Percentiles rank a stretch among this genome's conserved stretches.
phyloP scores from a whole-genome alignment of 2,329 filamentous ascomycete species.

The Oidium heveae region DNA sequence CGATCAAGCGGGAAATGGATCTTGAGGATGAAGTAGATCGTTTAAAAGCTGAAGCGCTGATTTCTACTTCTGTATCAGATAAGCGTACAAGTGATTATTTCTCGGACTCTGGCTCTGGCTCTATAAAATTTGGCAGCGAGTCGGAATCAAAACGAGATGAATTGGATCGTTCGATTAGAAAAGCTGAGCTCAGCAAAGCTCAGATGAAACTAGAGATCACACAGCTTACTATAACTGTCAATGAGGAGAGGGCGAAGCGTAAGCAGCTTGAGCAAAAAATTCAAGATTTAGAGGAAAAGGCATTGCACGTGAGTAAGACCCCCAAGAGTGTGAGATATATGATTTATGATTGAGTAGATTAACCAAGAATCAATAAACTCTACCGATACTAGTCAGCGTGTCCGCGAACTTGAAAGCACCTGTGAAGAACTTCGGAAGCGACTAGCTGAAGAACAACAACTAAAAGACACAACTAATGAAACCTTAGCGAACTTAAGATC shows the following conservation, averaged over 20 bases:
- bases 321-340: too few species aligned
- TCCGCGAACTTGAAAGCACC: slow-evolving; percentile 54
- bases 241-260: slow-evolving; percentile 59
- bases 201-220: slow-evolving; percentile 65
- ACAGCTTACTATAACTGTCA: slow-evolving; percentile 62
- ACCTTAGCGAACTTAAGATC: slow-evolving; percentile 59
- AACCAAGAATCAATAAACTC: slow-evolving; percentile 23
- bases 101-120: slow-evolving; percentile 82
- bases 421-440: slow-evolving; percentile 66
- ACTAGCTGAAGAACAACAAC: slow-evolving; percentile 59
- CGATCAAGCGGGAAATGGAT: slow-evolving; percentile 88
- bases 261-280: slow-evolving; percentile 64
- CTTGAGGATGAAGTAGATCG: slow-evolving; percentile 82
- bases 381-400: slow-evolving; percentile 29
- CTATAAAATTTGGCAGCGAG: slow-evolving; percentile 37
- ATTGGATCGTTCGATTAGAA: slow-evolving; percentile 57
- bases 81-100: slow-evolving; percentile 91
- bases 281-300: slow-evolving; percentile 53
- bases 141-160: slow-evolving; percentile 39
- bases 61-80: slow-evolving; percentile 21
- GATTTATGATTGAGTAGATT: not conserved
- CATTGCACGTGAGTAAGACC: slow-evolving; percentile 29
- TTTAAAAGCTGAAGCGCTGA: slow-evolving; percentile 48
- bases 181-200: slow-evolving; percentile 76
- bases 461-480: slow-evolving; percentile 86